Conservation (phyloP, 768 basidiomycete genomes). For the Pisolithus marmoratus region DNA sequence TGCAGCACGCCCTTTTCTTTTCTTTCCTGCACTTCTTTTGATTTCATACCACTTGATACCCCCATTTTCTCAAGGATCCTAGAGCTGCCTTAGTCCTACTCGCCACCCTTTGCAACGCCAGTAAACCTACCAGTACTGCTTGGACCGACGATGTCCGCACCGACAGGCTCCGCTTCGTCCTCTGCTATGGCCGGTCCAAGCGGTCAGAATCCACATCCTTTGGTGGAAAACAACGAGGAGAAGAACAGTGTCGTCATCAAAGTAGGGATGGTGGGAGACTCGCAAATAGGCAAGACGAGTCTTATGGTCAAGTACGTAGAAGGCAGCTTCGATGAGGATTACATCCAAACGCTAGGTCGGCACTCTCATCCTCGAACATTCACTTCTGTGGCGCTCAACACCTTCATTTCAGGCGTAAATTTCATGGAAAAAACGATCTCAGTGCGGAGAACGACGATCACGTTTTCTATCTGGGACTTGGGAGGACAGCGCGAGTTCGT, state of each 20-base stretch:
- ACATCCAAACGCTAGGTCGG: conserved; percentile 97
- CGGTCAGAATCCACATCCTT: conserved; percentile 44
- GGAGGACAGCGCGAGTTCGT: conserved; percentile 98
- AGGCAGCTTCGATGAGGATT: conserved; percentile 97
- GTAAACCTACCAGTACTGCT: conserved; percentile 12
- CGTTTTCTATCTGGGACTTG: conserved; percentile 99
- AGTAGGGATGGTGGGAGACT: conserved; percentile 99
- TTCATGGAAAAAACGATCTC: conserved; percentile 99
- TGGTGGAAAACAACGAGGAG: conserved; percentile 61
- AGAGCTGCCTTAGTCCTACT: background rate
- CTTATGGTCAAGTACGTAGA: conserved; percentile 99
- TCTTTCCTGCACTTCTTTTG: conserved; percentile 28
- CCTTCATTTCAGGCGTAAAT: conserved; percentile 66
- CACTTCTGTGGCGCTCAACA: conserved; percentile 7
- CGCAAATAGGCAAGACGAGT: conserved; percentile 98
- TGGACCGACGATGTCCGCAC: conserved; percentile 38
- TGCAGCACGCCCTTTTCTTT: conserved; percentile 33
- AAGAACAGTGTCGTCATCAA: conserved; percentile 94
- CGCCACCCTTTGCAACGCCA: conserved; percentile 9
- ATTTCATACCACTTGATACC: conserved; percentile 21
- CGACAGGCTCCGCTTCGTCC: conserved; percentile 43
- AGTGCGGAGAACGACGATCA: conserved; percentile 96
- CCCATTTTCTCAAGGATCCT: conserved; percentile 17
- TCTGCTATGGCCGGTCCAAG: conserved; percentile 44
- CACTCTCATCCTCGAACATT: conserved; percentile 4